These are phyloP conservation scores for Corylus heterophylla DNA, from an alignment of 306 rosid species.

Conservation along the genomic window DNA sequence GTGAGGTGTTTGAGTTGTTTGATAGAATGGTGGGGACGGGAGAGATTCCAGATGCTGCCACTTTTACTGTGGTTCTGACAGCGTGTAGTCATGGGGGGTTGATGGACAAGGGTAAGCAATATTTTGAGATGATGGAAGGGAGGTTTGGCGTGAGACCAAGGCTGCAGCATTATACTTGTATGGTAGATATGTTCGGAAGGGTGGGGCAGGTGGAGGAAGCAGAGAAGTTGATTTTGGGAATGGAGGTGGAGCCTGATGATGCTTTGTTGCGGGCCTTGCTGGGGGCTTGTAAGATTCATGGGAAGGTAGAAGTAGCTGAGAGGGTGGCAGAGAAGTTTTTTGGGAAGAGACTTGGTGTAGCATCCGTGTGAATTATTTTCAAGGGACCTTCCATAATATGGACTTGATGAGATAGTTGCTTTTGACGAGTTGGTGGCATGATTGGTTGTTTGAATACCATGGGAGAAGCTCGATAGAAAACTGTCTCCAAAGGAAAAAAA, in stretches of 20 bases:
- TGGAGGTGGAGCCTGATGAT: slow-evolving; percentile 57
- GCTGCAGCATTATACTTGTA: slow-evolving; percentile 61
- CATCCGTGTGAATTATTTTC: slow-evolving; percentile 16
- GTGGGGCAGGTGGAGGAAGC: slow-evolving; percentile 70
- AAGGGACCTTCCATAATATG: background rate
- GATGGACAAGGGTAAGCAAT: slow-evolving; percentile 50
- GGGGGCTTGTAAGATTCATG: slow-evolving; percentile 63
- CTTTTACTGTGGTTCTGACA: slow-evolving; percentile 50
- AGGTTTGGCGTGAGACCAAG: slow-evolving; percentile 51
- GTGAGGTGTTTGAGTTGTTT: slow-evolving; percentile 59
- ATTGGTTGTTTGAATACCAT: no score
- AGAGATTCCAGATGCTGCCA: slow-evolving; percentile 48
- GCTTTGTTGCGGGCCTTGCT: slow-evolving; percentile 57
- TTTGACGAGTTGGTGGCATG: no score
- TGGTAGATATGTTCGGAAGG: slow-evolving; percentile 86
- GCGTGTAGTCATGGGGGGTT: slow-evolving; percentile 79
- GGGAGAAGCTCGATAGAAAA: no score
- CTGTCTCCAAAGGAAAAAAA: no score
- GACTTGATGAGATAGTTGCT: background rate
- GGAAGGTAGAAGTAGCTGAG: slow-evolving; percentile 63
- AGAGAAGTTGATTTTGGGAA: slow-evolving; percentile 49
- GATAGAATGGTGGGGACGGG: slow-evolving; percentile 56
- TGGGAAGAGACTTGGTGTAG: slow-evolving; percentile 20
- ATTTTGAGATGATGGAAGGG: slow-evolving; percentile 57
- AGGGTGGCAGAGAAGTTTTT: slow-evolving; percentile 44